These are phyloP conservation scores for Yamadazyma ubonensis DNA, from an alignment of 805 yeast species.

Conservation along the genomic window DNA sequence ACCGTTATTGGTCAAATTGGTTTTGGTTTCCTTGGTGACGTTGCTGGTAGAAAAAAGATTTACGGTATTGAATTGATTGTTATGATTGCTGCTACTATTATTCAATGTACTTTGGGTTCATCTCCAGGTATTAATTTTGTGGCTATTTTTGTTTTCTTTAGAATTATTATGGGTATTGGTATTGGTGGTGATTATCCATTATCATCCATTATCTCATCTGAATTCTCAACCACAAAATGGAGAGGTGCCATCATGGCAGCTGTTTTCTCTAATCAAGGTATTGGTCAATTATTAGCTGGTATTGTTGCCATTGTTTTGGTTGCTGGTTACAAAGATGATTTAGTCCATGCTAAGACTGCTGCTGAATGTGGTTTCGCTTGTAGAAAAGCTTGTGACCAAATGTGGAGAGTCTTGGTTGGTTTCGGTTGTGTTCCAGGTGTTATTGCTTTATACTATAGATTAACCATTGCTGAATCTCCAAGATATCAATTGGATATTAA, in stretches of 20 bases:
- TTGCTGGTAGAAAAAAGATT: conserved; percentile 79
- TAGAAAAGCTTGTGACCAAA: conserved; percentile 79
- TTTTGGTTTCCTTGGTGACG: conserved; percentile 81
- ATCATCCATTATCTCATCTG: conserved; percentile 90
- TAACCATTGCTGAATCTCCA: conserved; percentile 94
- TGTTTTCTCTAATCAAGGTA: conserved; percentile 94
- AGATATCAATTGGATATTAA: conserved; percentile 81
- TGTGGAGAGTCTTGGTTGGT: conserved; percentile 92
- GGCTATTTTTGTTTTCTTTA: conserved; percentile 72
- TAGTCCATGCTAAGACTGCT: conserved; percentile 52
- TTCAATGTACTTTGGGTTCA: conserved; percentile 72
- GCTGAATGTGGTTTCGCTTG: conserved; percentile 65
- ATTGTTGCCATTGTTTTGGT: conserved; percentile 74
- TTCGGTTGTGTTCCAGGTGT: conserved; percentile 88
- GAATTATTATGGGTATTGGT: conserved; percentile 93
- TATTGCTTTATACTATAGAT: conserved; percentile 83
- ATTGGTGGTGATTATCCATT: conserved; percentile 97
- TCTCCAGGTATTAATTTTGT: conserved; percentile 72
- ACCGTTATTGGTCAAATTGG: conserved; percentile 88
- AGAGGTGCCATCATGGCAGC: conserved; percentile 98
- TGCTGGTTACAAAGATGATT: conserved; percentile 68
- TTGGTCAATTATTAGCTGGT: conserved; percentile 92
- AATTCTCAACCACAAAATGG: conserved; percentile 92
- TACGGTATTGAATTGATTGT: conserved; percentile 85
- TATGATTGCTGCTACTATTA: conserved; percentile 75